Percentiles rank a stretch among this genome's conserved stretches.
phyloP scores from a whole-genome alignment of 495 filamentous ascomycete species.

The Penicillium cataractarum region DNA sequence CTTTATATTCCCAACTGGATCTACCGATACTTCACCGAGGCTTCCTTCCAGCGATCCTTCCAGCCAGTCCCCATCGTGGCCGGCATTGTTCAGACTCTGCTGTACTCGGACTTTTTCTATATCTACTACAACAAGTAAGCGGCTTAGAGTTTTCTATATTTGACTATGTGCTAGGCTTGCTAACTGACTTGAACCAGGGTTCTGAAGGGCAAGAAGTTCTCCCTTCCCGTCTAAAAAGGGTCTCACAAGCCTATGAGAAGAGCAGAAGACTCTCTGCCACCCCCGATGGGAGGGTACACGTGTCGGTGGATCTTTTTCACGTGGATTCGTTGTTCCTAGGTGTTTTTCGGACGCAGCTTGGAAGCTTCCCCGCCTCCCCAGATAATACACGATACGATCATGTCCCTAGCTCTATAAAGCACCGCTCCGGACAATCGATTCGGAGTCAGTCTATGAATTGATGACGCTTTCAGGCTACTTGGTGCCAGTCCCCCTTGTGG shows the following conservation, averaged over 20 bases:
- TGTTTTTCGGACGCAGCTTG: conserved; percentile 7
- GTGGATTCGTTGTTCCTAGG: conserved; percentile 4
- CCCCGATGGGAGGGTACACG: conserved; percentile 4
- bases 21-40: conserved; percentile 78
- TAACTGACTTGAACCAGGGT: conserved; percentile 51
- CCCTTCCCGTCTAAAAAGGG: conserved; percentile 71
- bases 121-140: conserved; percentile 95
- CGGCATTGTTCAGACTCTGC: conserved; percentile 86
- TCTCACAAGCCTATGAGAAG: neutral
- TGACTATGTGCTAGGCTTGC: neutral
- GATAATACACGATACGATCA: conserved; percentile 12
- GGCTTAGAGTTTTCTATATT: neutral
- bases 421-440: neutral
- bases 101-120: conserved; percentile 99
- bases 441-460: conserved; percentile 19
- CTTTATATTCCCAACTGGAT: conserved; percentile 99
- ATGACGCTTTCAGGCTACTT: conserved; percentile 16
- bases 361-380: neutral
- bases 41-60: conserved; percentile 53
- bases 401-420: conserved; percentile 7
- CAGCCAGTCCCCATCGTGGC: conserved; percentile 85
- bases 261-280: neutral
- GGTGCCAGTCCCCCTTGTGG: neutral
- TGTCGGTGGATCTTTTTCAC: conserved; percentile 5
- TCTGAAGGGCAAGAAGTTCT: conserved; percentile 86